Base-by-base conservation (phyloP, 2,329 filamentous ascomycete genomes). In the Botrytis sinoallii region DNA sequence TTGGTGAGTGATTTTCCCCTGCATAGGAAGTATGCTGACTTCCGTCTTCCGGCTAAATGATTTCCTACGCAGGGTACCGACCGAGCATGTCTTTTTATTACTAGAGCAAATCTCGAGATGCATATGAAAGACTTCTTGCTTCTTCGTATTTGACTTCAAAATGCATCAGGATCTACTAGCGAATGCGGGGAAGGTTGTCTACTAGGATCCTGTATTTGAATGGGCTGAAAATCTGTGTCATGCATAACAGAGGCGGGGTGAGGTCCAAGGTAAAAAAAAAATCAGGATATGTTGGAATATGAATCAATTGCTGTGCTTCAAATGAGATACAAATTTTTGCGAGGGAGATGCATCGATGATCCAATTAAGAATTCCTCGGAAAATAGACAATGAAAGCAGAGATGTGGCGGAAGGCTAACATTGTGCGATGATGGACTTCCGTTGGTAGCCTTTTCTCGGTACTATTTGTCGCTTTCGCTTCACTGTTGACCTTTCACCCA, bases 141-240 rank as follows among this genome's bases (percentile, higher is more conserved):
- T 38, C 35, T 29, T 68, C 66, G 35, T 68, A 68, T 68, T 35
- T 57, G 66, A 42, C 35, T 57, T 22, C 32, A 72, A 67, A 61
- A 22, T 48, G 29, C 61, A n/a, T 59, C 29, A 63, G 48, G 22
- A 59, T 65, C n/a, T 67, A 46, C 61, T 67, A 10, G 29, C 40
- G 29, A 72, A 72, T 32, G 70, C 70, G 70, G 70, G 70, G 70
- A 72, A 72, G 67, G 48, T 16, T 68, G 25, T 16, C 25, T 68
- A 38, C 46, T 44, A 44, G 60, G 61, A 46, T 72, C 22, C 18
- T n/a, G 40, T 46, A 59, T 60, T n/a, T 46, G 29, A 40, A 46
- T 61, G 52, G 63, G 63, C 70, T 72, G 63, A 72, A 48, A 59
- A 46, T 25, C 44, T 48, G 70, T 46, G 57, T 32, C 48, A 67